These are phyloP conservation scores for Cryomyces antarcticus DNA, from an alignment of 495 filamentous ascomycete genomes.

Conservation along the genomic window DNA sequence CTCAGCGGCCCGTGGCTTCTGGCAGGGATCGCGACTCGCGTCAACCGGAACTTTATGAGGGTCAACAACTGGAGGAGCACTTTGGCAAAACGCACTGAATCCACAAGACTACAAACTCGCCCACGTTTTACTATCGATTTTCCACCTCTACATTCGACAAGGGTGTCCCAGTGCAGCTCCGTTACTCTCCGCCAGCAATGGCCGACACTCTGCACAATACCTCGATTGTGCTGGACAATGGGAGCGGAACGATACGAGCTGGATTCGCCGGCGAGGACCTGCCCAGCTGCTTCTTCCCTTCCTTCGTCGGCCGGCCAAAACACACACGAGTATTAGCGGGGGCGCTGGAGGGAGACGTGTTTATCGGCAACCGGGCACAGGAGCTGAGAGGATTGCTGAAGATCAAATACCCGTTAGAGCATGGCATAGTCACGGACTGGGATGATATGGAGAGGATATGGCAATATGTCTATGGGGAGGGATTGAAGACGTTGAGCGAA, in stretches of 20 bases:
- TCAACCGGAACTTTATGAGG: too few species aligned
- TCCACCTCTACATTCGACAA: too few species aligned
- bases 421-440: slow-evolving; percentile 98
- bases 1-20: too few species aligned
- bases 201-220: slow-evolving; percentile 38
- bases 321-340: slow-evolving; percentile 90
- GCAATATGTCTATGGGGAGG: slow-evolving; percentile 67
- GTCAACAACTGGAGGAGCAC: too few species aligned
- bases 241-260: slow-evolving; percentile 89
- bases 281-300: slow-evolving; percentile 94
- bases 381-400: slow-evolving; percentile 86
- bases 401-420: slow-evolving; percentile 86
- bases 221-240: slow-evolving; percentile 97
- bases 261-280: slow-evolving; percentile 92
- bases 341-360: slow-evolving; percentile 88
- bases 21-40: too few species aligned
- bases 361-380: slow-evolving; percentile 84
- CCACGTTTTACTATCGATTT: too few species aligned
- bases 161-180: too few species aligned
- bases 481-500: slow-evolving; percentile 87
- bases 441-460: slow-evolving; percentile 99
- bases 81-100: too few species aligned
- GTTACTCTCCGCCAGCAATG: too few species aligned
- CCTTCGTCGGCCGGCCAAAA: slow-evolving; percentile 91
- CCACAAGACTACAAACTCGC: too few species aligned